Evolutionary conservation across 1,284 basidiomycete species (phyloP).

Genomic region (Puccinia hordei): DNA sequence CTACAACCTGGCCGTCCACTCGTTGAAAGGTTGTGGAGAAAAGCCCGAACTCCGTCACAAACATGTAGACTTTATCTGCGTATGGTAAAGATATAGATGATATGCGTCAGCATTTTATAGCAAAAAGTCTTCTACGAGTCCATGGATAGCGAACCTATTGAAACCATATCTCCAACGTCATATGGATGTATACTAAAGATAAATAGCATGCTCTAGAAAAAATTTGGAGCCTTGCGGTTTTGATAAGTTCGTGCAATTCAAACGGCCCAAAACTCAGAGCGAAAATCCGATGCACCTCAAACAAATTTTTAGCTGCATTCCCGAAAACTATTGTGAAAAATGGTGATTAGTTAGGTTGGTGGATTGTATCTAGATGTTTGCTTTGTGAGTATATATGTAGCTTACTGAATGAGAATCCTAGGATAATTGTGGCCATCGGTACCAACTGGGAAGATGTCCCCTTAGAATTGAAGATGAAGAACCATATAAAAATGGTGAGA

Average conservation of each 20-base stretch:
- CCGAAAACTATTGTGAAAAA: conserved; percentile 64
- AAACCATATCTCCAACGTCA: conserved; percentile 59
- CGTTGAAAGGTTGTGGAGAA: conserved; percentile 78
- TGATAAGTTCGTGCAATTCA: not conserved
- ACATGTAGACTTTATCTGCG: conserved; percentile 70
- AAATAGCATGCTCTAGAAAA: conserved; percentile 33
- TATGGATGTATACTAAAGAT: conserved; percentile 56
- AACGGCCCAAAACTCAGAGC: not conserved
- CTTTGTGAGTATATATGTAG: not conserved
- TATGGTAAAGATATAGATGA: not conserved
- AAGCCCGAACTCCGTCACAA: conserved; percentile 76
- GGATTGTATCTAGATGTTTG: conserved; percentile 59
- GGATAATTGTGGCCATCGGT: conserved; percentile 75
- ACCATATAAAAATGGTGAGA: conserved; percentile 70
- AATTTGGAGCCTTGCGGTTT: not conserved
- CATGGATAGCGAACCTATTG: conserved; percentile 56
- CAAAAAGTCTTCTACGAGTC: not conserved
- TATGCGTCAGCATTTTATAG: not conserved
- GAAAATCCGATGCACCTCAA: conserved; percentile 65
- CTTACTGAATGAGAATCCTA: conserved; percentile 57
- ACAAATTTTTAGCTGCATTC: conserved; percentile 76
- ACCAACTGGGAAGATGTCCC: conserved; percentile 74
- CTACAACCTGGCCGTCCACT: conserved; percentile 74
- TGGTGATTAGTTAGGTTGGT: conserved; percentile 65
- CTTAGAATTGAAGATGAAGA: conserved; percentile 76